These are phyloP conservation scores for Astragalus membranaceus DNA, from an alignment of 306 rosid genomes.

Conservation along the genomic window DNA sequence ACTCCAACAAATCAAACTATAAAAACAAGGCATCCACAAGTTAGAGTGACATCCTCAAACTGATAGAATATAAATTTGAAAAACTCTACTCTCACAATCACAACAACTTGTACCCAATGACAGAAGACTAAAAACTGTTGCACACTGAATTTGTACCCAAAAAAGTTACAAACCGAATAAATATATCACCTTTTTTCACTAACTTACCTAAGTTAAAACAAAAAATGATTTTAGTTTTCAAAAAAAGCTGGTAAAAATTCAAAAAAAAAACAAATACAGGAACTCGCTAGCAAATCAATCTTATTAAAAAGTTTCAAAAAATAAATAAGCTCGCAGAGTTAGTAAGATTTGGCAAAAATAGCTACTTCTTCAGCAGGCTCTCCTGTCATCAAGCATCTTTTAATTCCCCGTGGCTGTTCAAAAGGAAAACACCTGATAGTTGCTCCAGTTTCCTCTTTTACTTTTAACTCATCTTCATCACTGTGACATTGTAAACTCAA, in stretches of 20 bases:
- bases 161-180: neutral
- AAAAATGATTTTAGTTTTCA: neutral
- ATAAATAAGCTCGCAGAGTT: conserved; percentile 5
- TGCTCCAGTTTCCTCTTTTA: conserved; percentile 96
- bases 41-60: conserved; percentile 10
- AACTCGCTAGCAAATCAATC: neutral
- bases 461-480: conserved; percentile 70
- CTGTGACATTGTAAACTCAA: conserved; percentile 37
- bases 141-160: neutral
- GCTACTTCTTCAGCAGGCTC: conserved; percentile 84
- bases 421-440: conserved; percentile 95
- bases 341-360: conserved; percentile 88
- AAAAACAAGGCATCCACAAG: neutral
- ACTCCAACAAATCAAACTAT: too few relatives aligned
- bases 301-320: neutral
- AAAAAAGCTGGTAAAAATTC: neutral
- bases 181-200: conserved; percentile 9
- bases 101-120: neutral
- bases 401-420: conserved; percentile 65
- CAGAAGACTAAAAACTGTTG: neutral
- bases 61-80: neutral
- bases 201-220: conserved; percentile 12
- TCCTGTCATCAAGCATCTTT: conserved; percentile 82
- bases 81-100: neutral
- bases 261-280: neutral